Conservation (phyloP, 148 eudicot species). For the Heliamphora exappendiculata region DNA sequence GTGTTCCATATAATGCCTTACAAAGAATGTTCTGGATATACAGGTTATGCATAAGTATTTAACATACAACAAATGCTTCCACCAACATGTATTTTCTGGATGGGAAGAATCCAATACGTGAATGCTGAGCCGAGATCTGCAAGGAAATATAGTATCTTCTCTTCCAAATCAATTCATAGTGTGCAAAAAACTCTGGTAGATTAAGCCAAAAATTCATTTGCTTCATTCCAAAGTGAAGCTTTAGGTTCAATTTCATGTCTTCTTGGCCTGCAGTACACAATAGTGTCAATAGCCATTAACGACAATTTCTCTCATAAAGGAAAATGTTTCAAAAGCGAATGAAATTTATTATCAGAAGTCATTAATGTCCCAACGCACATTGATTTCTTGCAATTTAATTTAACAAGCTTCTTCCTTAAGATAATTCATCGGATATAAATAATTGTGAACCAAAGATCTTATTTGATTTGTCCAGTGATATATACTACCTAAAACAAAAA, state of each 20-base stretch:
- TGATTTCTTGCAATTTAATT: not conserved
- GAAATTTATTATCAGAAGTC: not conserved
- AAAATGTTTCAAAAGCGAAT: not conserved
- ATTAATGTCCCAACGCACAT: not conserved
- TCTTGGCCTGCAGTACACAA: constrained; percentile 15
- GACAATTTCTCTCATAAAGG: not conserved
- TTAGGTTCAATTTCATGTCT: constrained; percentile 1
- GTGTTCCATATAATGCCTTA: not conserved
- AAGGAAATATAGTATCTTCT: not conserved
- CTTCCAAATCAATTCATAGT: not conserved
- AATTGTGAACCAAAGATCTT: not conserved
- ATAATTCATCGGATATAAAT: not conserved
- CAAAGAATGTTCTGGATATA: not conserved
- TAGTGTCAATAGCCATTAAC: not conserved
- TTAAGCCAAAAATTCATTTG: not conserved
- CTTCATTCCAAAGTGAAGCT: not conserved
- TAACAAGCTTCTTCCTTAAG: not conserved
- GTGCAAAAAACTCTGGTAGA: not conserved
- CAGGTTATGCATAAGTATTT: not conserved
- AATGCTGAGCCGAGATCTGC: not conserved
- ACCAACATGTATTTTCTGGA: not conserved
- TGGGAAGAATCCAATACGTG: not conserved
- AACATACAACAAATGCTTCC: constrained; percentile 12
- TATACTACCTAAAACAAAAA: not conserved
- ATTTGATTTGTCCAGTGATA: not conserved